phyloP scores from a whole-genome alignment of 2,329 filamentous ascomycete species.

The Shiraia bambusicola region DNA sequence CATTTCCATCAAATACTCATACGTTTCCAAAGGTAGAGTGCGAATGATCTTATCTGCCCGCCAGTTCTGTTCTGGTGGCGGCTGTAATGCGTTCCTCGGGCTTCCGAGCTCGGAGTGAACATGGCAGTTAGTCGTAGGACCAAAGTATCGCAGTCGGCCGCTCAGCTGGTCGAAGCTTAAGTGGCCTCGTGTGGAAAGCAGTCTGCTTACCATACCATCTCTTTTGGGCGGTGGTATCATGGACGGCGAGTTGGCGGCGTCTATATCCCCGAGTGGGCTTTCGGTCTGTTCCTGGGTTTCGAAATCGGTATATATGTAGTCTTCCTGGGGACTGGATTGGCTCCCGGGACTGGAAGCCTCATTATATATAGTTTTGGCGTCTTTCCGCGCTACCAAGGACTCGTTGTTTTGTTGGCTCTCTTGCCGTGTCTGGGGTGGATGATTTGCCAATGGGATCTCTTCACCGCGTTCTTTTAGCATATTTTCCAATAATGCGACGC shows the following conservation, averaged over 20 bases:
- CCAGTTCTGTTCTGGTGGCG: constrained; percentile 50
- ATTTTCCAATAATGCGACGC: constrained; percentile 55
- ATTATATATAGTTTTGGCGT: constrained; percentile 16
- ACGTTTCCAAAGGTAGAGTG: constrained; percentile 49
- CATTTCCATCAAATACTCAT: constrained; percentile 55
- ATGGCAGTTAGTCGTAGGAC: constrained; percentile 57
- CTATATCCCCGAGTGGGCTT: constrained; percentile 28
- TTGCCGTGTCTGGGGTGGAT: constrained; percentile 55
- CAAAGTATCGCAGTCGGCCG: constrained; percentile 56
- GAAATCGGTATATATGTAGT: constrained; percentile 20
- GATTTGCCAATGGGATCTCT: constrained; percentile 52
- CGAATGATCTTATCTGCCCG: constrained; percentile 53
- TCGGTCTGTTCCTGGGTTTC: constrained; percentile 29
- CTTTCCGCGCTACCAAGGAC: constrained; percentile 21
- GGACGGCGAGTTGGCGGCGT: constrained; percentile 33
- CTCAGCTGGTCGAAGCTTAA: constrained; percentile 56
- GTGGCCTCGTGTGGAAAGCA: constrained; percentile 54
- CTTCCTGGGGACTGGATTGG: constrained; percentile 32
- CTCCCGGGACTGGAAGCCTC: constrained; percentile 37
- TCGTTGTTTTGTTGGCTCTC: constrained; percentile 38
- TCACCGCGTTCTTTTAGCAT: constrained; percentile 56
- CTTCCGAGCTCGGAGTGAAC: constrained; percentile 49
- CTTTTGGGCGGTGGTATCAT: constrained; percentile 44
- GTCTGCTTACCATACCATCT: constrained; percentile 52
- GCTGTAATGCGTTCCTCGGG: constrained; percentile 40